Percentiles rank a stretch among this genome's conserved stretches.
These are phyloP conservation scores for Lachnellula cervina DNA, from an alignment of 2,329 filamentous ascomycete species.

Conservation along the genomic window DNA sequence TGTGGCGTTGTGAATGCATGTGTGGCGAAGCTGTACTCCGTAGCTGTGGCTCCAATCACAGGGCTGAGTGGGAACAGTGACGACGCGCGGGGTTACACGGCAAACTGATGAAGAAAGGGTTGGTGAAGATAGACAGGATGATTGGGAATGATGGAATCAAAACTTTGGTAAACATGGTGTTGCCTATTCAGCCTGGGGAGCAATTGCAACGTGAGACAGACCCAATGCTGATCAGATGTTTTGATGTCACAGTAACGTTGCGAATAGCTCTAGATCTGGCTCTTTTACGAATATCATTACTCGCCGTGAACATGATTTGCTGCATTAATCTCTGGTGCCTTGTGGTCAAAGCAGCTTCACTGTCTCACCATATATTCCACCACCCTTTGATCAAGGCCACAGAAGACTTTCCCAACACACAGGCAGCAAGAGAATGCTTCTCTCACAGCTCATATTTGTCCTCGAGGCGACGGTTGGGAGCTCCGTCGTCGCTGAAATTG, in stretches of 20 bases:
- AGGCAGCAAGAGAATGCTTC: no score
- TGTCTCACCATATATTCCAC: background rate
- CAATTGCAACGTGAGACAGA: background rate
- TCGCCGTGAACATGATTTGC: background rate
- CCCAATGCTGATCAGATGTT: no score
- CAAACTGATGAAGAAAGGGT: background rate
- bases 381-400: no score
- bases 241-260: background rate
- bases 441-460: no score
- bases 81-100: background rate
- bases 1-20: constrained; percentile 8
- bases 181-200: background rate
- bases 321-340: background rate
- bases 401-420: no score
- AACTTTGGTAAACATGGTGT: background rate
- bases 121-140: background rate
- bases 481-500: no score
- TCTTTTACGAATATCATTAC: background rate
- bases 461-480: no score
- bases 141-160: background rate
- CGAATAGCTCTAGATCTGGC: background rate
- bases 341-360: background rate
- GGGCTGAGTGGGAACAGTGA: constrained; percentile 13
- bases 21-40: constrained; percentile 2
- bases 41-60: constrained; percentile 14